phyloP scores from a whole-genome alignment of 169 alveolate species.

The Cryptosporidium parvum region DNA sequence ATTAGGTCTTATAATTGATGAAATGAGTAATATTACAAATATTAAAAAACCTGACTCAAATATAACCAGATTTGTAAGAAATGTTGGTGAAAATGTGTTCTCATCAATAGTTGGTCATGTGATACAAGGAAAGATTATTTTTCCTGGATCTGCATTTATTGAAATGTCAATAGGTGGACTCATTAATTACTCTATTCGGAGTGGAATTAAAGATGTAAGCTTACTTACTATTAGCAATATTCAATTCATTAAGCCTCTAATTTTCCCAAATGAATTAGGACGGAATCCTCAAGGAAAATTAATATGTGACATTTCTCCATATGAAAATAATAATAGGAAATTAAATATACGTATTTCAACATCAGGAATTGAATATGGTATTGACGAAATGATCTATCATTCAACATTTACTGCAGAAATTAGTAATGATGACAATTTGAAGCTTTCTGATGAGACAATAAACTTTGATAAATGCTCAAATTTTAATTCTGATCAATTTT shows the following conservation, averaged over 20 bases:
- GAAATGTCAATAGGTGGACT: slow-evolving; percentile 50
- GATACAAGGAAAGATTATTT: slow-evolving; percentile 30
- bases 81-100: slow-evolving; percentile 22
- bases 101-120: slow-evolving; percentile 33
- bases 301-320: slow-evolving; percentile 32
- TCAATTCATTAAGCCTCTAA: slow-evolving; percentile 19
- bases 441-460: neutral
- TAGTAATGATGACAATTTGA: neutral
- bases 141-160: slow-evolving; percentile 69
- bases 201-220: slow-evolving; percentile 30
- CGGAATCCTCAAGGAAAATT: neutral
- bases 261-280: slow-evolving; percentile 36
- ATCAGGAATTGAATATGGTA: neutral
- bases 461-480: slow-evolving; percentile 5
- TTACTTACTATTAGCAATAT: neutral
- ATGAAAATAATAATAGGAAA: neutral
- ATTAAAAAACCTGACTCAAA: neutral
- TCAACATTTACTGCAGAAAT: slow-evolving; percentile 16
- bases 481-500: slow-evolving; percentile 6
- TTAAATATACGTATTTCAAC: neutral
- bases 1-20: slow-evolving; percentile 55
- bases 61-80: slow-evolving; percentile 53
- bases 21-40: neutral
- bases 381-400: slow-evolving; percentile 22
- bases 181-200: slow-evolving; percentile 19